A percentile compares a stretch with the other conserved stretches of the same genome.
Evolutionary conservation across 495 filamentous ascomycete species (phyloP).

Genomic region (Chaetomium fimeti): DNA sequence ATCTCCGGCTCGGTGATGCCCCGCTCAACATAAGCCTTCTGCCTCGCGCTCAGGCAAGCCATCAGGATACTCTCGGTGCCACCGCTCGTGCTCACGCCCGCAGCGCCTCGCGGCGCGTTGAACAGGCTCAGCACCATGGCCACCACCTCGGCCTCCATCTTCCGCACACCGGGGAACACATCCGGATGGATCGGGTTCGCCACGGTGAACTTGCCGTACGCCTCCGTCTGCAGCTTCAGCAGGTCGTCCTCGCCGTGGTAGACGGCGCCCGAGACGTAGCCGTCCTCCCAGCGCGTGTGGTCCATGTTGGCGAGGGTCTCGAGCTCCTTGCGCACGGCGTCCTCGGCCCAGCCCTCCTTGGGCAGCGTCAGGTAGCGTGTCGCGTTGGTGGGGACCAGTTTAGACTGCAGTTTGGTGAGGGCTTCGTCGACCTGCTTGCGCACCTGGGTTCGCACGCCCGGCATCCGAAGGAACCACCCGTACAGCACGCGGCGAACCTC

Average conservation of each 20-base stretch:
- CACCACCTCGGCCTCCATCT: conserved; percentile 99
- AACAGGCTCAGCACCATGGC: conserved; percentile 93
- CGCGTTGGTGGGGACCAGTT: conserved; percentile 73
- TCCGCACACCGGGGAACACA: conserved; percentile 95
- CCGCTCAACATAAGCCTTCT: conserved; percentile 82
- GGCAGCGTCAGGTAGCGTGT: conserved; percentile 75
- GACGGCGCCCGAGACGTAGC: conserved; percentile 88
- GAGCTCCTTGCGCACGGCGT: conserved; percentile 77
- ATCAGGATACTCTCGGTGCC: conserved; percentile 96
- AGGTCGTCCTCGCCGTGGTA: conserved; percentile 91
- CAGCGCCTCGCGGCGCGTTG: conserved; percentile 79
- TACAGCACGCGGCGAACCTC: conserved; percentile 70
- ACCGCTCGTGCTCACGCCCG: conserved; percentile 86
- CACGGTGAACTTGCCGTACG: conserved; percentile 89
- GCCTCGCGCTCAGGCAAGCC: conserved; percentile 82
- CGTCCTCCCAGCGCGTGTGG: conserved; percentile 95
- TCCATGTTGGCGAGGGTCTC: conserved; percentile 77
- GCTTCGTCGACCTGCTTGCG: conserved; percentile 76
- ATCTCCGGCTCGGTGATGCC: conserved; percentile 93
- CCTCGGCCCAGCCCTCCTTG: conserved; percentile 78
- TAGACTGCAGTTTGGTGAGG: conserved; percentile 71
- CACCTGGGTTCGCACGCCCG: conserved; percentile 79
- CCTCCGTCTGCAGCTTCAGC: conserved; percentile 81
- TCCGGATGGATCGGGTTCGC: conserved; percentile 99
- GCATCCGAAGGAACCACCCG: conserved; percentile 78